Evolutionary conservation across 345 rosid species (phyloP), one percentile per base, ranked within the genome.

Genomic region (Adansonia digitata): DNA sequence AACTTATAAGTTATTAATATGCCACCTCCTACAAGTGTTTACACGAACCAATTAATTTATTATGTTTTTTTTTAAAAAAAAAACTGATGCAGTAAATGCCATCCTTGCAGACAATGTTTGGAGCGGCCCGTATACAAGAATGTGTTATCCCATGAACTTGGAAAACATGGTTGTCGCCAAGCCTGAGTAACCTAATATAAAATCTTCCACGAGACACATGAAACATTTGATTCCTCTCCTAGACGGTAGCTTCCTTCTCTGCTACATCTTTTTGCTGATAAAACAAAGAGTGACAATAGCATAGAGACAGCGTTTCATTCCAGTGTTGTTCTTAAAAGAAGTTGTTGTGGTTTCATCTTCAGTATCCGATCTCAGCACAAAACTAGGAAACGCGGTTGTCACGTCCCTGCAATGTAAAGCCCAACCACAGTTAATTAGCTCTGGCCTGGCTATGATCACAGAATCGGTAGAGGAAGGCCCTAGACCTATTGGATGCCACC

Each of bases 31-130:
- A n/a, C n/a, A n/a, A n/a, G n/a, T n/a, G n/a, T n/a, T n/a, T n/a
- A n/a, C n/a, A n/a, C n/a, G n/a, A n/a, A n/a, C n/a, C n/a, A n/a
- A n/a, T n/a, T n/a, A n/a, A n/a, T n/a, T n/a, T n/a, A n/a, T n/a
- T n/a, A n/a, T n/a, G n/a, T n/a, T n/a, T n/a, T n/a, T n/a, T n/a
- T n/a, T n/a, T n/a, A n/a, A n/a, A n/a, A n/a, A n/a, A n/a, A n/a
- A n/a, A 20, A 94, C 96, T 2, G 94, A 87, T 57, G 88, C 86
- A 7, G 94, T 85, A 73, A 94, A 92, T 71, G 87, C 92, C 63
- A 94, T 92, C 75, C 84, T 92, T 31, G 94, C 97, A 0, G 97
- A 89, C 78, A 90, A 94, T 71, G 89, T 90, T 65, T 92, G 98
- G 98, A 88, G 84, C 35, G 85, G 94, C 72, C 78, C 79, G 82